A percentile compares a stretch with the other conserved stretches of the same genome.
Conservation (phyloP, 352 stramenopile genomes). For the Phytophthora europaea region DNA sequence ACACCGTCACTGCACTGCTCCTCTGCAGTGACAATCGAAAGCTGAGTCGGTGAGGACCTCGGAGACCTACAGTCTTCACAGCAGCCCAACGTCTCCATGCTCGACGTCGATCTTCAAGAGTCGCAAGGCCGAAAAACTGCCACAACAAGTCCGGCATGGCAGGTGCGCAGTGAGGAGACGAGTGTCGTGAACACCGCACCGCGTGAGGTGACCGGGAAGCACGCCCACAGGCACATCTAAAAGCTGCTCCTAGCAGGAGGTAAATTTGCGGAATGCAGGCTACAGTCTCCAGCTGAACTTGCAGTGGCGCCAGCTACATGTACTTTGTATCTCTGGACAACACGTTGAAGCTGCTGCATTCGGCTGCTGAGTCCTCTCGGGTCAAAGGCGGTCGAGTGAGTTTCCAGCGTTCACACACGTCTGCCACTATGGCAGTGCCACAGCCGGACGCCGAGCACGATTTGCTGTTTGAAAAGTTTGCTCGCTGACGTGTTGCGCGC, state of each 20-base stretch:
- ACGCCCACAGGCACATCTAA: slow-evolving; percentile 30
- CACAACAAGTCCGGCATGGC: neutral
- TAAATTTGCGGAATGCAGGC: neutral
- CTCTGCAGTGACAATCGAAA: slow-evolving; percentile 2
- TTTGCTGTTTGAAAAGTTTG: slow-evolving; percentile 24
- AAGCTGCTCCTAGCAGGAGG: slow-evolving; percentile 8
- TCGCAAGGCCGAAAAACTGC: slow-evolving; percentile 23
- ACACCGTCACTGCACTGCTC: slow-evolving; percentile 1
- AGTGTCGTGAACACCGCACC: neutral
- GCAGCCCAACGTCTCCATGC: neutral
- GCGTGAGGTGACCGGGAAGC: slow-evolving; percentile 8
- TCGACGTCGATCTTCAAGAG: slow-evolving; percentile 30
- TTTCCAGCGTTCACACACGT: neutral
- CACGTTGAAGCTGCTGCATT: slow-evolving; percentile 24
- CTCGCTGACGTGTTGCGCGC: slow-evolving; percentile 13
- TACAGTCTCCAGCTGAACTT: neutral
- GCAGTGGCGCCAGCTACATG: slow-evolving; percentile 3
- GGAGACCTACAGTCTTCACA: neutral
- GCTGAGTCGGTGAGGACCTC: slow-evolving; percentile 1
- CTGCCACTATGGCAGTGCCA: neutral
- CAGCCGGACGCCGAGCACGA: slow-evolving; percentile 15
- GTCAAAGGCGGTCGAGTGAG: slow-evolving; percentile 15
- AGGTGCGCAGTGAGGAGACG: neutral
- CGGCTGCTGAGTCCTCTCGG: slow-evolving; percentile 26
- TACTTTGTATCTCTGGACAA: slow-evolving; percentile 4